Conservation (phyloP, 352 stramenopile species). For the Bremia lactucae region DNA sequence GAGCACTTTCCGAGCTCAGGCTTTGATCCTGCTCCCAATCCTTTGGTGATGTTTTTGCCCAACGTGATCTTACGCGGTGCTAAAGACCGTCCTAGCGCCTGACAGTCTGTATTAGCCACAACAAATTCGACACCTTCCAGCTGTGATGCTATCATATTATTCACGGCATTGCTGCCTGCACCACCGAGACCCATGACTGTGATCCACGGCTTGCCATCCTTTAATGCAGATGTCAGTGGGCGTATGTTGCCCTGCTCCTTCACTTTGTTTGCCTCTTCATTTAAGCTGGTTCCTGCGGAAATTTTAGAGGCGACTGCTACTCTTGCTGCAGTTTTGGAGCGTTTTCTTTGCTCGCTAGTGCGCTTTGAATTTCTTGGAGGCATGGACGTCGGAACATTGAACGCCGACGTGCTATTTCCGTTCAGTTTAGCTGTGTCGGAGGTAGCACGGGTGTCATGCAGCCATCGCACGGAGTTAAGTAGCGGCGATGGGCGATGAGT, state of each 20-base stretch:
- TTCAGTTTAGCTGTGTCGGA: slow-evolving; percentile 14
- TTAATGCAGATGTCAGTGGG: slow-evolving; percentile 39
- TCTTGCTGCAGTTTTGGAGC: slow-evolving; percentile 5
- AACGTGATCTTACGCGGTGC: slow-evolving; percentile 76
- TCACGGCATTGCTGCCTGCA: slow-evolving; percentile 79
- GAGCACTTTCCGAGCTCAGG: slow-evolving; percentile 68
- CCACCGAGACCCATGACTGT: slow-evolving; percentile 79
- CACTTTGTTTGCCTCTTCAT: slow-evolving; percentile 1
- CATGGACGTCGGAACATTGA: not conserved
- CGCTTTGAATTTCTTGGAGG: slow-evolving; percentile 12
- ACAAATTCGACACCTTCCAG: slow-evolving; percentile 91
- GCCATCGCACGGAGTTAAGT: slow-evolving; percentile 8
- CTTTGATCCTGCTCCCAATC: slow-evolving; percentile 72
- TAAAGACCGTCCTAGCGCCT: slow-evolving; percentile 74
- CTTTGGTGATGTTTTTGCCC: slow-evolving; percentile 78
- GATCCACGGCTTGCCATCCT: slow-evolving; percentile 78
- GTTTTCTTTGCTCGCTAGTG: slow-evolving; percentile 18
- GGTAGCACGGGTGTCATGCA: slow-evolving; percentile 11
- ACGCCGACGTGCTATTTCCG: slow-evolving; percentile 3
- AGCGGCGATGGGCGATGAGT: slow-evolving; percentile 4
- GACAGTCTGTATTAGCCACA: slow-evolving; percentile 93
- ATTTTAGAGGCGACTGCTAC: slow-evolving; percentile 1
- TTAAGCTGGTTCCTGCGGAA: not conserved
- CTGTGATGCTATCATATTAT: slow-evolving; percentile 86
- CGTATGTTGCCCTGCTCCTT: slow-evolving; percentile 34